Conservation (phyloP, 495 filamentous ascomycete species). For the Penicillium goetzii region DNA sequence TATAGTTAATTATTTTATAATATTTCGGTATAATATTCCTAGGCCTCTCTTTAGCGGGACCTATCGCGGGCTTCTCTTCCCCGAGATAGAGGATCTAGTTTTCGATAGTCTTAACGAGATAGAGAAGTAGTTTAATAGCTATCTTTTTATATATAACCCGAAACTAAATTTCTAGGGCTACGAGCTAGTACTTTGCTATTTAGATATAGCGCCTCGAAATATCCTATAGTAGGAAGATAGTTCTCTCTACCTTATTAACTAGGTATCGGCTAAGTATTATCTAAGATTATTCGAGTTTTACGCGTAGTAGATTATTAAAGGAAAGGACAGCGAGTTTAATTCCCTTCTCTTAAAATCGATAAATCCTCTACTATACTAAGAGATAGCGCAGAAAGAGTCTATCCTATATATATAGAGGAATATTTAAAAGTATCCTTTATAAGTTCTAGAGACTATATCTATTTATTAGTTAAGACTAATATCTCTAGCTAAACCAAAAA, state of each 20-base stretch:
- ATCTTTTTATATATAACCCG: slow-evolving; percentile 21
- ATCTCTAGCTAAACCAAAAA: background rate
- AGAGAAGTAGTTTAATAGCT: slow-evolving; percentile 33
- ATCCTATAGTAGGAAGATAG: slow-evolving; percentile 32
- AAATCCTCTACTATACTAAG: slow-evolving; percentile 22
- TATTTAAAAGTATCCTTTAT: background rate
- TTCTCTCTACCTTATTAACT: slow-evolving; percentile 33
- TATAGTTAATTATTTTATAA: slow-evolving; percentile 33
- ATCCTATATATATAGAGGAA: background rate
- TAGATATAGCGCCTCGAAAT: slow-evolving; percentile 33
- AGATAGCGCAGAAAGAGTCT: slow-evolving; percentile 11
- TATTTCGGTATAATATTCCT: slow-evolving; percentile 20
- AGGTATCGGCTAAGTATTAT: slow-evolving; percentile 35
- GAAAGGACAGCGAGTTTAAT: slow-evolving; percentile 33
- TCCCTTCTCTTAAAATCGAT: slow-evolving; percentile 27
- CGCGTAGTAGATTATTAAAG: slow-evolving; percentile 30
- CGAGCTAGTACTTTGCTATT: slow-evolving; percentile 31
- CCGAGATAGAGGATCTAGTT: slow-evolving; percentile 22
- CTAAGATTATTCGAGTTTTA: slow-evolving; percentile 36
- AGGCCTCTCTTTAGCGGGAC: slow-evolving; percentile 25
- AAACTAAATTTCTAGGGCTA: background rate
- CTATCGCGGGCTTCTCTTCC: slow-evolving; percentile 31
- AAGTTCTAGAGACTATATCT: background rate
- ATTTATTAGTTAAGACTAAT: background rate
- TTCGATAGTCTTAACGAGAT: slow-evolving; percentile 26